These are phyloP conservation scores for Tulasnella sp. DNA, from an alignment of 768 basidiomycete genomes.

Conservation along the genomic window DNA sequence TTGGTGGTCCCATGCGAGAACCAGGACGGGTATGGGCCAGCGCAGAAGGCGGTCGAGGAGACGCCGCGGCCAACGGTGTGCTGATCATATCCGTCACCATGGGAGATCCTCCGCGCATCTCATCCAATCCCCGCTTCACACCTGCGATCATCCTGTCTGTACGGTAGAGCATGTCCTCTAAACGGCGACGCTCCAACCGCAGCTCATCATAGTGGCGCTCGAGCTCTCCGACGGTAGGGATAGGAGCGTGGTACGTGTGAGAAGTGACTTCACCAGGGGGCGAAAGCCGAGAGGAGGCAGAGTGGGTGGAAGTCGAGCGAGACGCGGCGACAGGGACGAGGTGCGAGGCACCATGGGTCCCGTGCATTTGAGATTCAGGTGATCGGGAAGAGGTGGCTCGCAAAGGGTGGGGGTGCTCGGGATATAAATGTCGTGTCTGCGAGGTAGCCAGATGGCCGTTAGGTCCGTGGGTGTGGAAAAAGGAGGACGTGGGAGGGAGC, in stretches of 20 bases:
- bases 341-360: background rate
- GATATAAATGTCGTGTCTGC: conserved; percentile 1
- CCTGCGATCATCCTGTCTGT: conserved; percentile 63
- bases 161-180: conserved; percentile 63
- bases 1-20: conserved; percentile 7
- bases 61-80: background rate
- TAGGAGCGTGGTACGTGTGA: background rate
- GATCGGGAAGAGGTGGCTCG: background rate
- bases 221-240: conserved; percentile 47
- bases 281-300: conserved; percentile 6
- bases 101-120: conserved; percentile 37
- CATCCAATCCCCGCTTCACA: conserved; percentile 62
- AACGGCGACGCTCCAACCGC: conserved; percentile 44
- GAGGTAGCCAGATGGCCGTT: background rate
- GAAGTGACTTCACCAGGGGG: conserved; percentile 3
- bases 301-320: background rate
- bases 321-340: background rate
- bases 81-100: conserved; percentile 1
- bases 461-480: background rate
- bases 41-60: background rate
- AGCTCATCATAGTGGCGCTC: conserved; percentile 61
- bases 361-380: background rate
- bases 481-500: conserved; percentile 9
- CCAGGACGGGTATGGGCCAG: background rate
- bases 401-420: background rate